Percentiles rank a stretch among this genome's conserved stretches.
Evolutionary conservation across 495 filamentous ascomycete genomes (phyloP).

Genomic region (Talaromyces wortmannii): DNA sequence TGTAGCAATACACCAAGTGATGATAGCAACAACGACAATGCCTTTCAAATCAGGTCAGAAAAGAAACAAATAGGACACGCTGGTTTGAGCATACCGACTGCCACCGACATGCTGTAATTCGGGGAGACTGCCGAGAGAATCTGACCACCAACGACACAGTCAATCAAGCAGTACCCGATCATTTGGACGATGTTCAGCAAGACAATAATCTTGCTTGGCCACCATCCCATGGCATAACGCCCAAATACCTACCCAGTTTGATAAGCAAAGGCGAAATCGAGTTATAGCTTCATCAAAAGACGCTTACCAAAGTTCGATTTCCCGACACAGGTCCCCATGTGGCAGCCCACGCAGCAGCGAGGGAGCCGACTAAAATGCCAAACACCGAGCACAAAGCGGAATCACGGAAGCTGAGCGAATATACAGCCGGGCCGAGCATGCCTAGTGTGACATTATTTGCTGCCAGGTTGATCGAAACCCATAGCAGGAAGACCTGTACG

Average conservation of each 20-base stretch:
- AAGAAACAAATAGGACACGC: neutral
- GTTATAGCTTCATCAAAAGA: neutral
- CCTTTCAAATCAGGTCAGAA: conserved; percentile 24
- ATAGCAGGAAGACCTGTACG: conserved; percentile 58
- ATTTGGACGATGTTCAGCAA: conserved; percentile 65
- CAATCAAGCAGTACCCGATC: conserved; percentile 65
- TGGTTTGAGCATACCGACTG: conserved; percentile 40
- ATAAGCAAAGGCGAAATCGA: neutral
- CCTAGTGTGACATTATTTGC: conserved; percentile 72
- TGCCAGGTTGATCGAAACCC: conserved; percentile 71
- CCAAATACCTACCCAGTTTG: conserved; percentile 48
- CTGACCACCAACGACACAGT: conserved; percentile 66
- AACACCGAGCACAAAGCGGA: conserved; percentile 59
- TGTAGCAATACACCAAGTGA: conserved; percentile 60
- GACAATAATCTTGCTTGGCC: conserved; percentile 68
- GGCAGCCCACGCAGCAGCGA: conserved; percentile 61
- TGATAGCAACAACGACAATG: conserved; percentile 61
- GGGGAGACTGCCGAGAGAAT: conserved; percentile 66
- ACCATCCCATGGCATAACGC: conserved; percentile 74
- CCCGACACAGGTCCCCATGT: conserved; percentile 66
- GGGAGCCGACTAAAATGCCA: conserved; percentile 51
- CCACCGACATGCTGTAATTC: conserved; percentile 53
- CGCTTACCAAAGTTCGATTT: conserved; percentile 57
- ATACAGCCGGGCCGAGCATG: conserved; percentile 66
- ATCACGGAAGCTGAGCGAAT: conserved; percentile 60